A percentile compares a stretch with the other conserved stretches of the same genome.
phyloP scores from a whole-genome alignment of 176 grass and related monocot species.

The Musa beccarii region DNA sequence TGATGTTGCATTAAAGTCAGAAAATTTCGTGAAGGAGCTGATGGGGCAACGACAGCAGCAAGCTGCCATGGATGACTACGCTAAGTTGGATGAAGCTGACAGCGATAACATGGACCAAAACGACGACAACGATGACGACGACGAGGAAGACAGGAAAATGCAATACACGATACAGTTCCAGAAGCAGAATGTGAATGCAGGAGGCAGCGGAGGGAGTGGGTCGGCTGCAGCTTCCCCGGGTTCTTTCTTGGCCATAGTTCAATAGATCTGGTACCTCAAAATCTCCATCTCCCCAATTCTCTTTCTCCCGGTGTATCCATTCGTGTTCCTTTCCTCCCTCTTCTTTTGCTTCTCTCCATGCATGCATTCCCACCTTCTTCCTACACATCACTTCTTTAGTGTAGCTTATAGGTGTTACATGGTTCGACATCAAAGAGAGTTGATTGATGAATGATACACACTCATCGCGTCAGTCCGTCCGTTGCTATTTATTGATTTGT shows the following conservation, averaged over 20 bases:
- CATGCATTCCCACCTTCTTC: slow-evolving; percentile 30
- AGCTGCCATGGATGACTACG: slow-evolving; percentile 23
- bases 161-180: slow-evolving; percentile 27
- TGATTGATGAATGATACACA: slow-evolving; percentile 11
- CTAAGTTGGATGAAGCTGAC: slow-evolving; percentile 33
- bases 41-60: slow-evolving; percentile 31
- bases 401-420: slow-evolving; percentile 23
- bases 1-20: slow-evolving; percentile 16
- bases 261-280: slow-evolving; percentile 27
- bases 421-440: slow-evolving; percentile 20
- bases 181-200: slow-evolving; percentile 7
- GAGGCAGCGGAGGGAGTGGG: slow-evolving; percentile 12
- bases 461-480: not conserved
- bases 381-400: slow-evolving; percentile 23
- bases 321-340: slow-evolving; percentile 8
- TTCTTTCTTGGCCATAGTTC: slow-evolving; percentile 87
- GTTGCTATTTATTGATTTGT: slow-evolving; percentile 86
- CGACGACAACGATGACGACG: slow-evolving; percentile 41
- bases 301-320: slow-evolving; percentile 21
- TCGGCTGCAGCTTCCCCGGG: slow-evolving; percentile 30
- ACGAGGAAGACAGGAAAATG: slow-evolving; percentile 23
- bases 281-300: slow-evolving; percentile 23
- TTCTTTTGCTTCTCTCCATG: slow-evolving; percentile 32
- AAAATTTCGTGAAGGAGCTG: slow-evolving; percentile 29
- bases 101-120: slow-evolving; percentile 4